phyloP scores from a whole-genome alignment of 2,329 filamentous ascomycete species.

The Pestalotiopsis sp. region DNA sequence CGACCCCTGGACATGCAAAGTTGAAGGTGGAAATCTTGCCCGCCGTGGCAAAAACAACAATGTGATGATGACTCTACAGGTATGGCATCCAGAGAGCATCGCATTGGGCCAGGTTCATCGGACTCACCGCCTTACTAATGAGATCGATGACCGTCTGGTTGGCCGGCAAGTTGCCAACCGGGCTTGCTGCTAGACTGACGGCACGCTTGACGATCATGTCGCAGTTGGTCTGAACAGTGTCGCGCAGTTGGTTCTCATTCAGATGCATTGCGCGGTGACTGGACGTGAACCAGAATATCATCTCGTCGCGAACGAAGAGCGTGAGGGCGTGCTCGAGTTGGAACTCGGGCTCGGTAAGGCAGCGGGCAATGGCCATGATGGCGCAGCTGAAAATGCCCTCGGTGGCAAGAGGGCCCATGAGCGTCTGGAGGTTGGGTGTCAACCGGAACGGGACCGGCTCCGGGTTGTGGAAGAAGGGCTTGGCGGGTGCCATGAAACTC shows the following conservation, averaged over 20 bases:
- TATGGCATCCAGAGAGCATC: conserved; percentile 98
- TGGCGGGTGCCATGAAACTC: conserved; percentile 79
- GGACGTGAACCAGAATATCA: conserved; percentile 94
- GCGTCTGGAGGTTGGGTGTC: conserved; percentile 90
- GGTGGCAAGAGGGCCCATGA: conserved; percentile 94
- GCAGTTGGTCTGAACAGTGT: conserved; percentile 81
- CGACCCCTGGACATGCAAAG: background rate
- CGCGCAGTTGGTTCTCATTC: conserved; percentile 69
- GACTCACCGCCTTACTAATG: conserved; percentile 90
- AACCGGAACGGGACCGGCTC: conserved; percentile 97
- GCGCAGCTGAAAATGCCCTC: conserved; percentile 96
- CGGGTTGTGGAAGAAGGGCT: conserved; percentile 90
- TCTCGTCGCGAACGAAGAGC: conserved; percentile 95
- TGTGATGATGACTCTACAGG: conserved; percentile 53
- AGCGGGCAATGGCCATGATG: conserved; percentile 94
- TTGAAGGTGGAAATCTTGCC: background rate
- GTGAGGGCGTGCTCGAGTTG: conserved; percentile 95
- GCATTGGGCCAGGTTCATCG: conserved; percentile 81
- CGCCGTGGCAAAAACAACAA: background rate
- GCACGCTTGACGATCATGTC: conserved; percentile 92
- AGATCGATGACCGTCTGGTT: conserved; percentile 97
- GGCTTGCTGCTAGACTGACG: conserved; percentile 76
- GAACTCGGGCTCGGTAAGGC: conserved; percentile 82
- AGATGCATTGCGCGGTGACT: conserved; percentile 63
- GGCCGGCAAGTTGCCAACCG: conserved; percentile 80